A percentile compares a stretch with the other conserved stretches of the same genome.
Conservation (phyloP, 2,329 filamentous ascomycete species). For the Penicillium sclerotigenum region DNA sequence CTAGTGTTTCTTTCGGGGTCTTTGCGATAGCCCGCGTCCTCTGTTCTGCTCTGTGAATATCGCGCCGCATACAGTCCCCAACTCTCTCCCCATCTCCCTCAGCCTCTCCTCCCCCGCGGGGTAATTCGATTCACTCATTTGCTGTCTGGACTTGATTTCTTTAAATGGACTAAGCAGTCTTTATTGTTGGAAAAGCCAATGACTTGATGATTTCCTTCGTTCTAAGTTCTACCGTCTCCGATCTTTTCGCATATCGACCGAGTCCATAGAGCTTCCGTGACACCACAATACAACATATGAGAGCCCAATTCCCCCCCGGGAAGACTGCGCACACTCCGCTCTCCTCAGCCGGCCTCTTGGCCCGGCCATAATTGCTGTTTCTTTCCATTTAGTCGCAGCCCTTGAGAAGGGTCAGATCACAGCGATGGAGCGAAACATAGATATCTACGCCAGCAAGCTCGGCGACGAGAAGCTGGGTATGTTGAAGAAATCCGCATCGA, state of each 20-base stretch:
- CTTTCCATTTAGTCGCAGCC: slow-evolving; percentile 20
- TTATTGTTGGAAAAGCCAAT: slow-evolving; percentile 24
- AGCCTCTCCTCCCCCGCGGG: slow-evolving; percentile 16
- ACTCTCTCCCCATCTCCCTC: slow-evolving; percentile 18
- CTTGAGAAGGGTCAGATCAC: slow-evolving; percentile 25
- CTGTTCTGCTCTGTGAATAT: slow-evolving; percentile 27
- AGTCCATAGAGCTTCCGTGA: slow-evolving; percentile 22
- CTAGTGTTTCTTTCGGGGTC: slow-evolving; percentile 40
- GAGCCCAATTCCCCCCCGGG: slow-evolving; percentile 17
- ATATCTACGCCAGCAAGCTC: slow-evolving; percentile 50
- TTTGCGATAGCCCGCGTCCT: slow-evolving; percentile 40
- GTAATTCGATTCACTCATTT: slow-evolving; percentile 15
- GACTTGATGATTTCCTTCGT: slow-evolving; percentile 30
- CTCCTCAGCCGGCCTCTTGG: slow-evolving; percentile 37
- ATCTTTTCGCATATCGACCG: slow-evolving; percentile 28
- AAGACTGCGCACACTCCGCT: slow-evolving; percentile 28
- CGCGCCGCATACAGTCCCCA: slow-evolving; percentile 31
- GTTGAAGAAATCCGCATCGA: slow-evolving; percentile 11
- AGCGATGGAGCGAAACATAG: slow-evolving; percentile 47
- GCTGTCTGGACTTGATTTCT: slow-evolving; percentile 14
- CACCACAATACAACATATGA: slow-evolving; percentile 32
- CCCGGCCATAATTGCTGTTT: slow-evolving; percentile 35
- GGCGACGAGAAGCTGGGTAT: slow-evolving; percentile 49
- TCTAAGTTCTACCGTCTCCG: slow-evolving; percentile 19
- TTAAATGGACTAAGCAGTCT: slow-evolving; percentile 12